phyloP scores from a whole-genome alignment of 1,284 basidiomycete species.

The Vanrija sp. region DNA sequence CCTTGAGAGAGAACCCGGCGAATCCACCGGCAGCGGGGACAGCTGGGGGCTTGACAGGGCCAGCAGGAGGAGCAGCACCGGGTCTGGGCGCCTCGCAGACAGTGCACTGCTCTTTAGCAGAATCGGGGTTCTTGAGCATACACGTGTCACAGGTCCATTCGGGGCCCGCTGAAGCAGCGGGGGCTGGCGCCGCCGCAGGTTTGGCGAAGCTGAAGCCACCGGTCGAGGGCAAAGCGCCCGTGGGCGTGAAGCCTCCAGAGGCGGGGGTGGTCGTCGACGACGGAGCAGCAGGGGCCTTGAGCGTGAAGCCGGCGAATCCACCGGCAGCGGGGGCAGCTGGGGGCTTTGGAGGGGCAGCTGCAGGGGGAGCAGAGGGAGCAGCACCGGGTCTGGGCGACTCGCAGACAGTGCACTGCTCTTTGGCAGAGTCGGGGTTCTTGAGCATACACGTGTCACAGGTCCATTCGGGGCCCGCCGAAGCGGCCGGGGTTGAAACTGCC shows the following conservation, averaged over 20 bases:
- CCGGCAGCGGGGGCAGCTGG: not conserved
- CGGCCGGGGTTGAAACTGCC: not conserved
- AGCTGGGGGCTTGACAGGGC: not conserved
- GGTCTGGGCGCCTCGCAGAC: conserved; percentile 54
- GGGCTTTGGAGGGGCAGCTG: not conserved
- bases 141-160: conserved; percentile 55
- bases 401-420: conserved; percentile 56
- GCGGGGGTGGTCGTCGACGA: not conserved
- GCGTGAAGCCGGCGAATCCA: not conserved
- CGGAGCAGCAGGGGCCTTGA: not conserved
- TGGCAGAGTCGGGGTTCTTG: conserved; percentile 52
- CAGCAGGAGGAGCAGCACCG: conserved; percentile 10
- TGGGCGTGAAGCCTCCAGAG: no score
- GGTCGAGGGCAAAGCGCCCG: not conserved
- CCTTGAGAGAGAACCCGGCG: not conserved
- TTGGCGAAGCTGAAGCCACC: conserved; percentile 9
- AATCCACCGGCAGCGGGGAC: conserved; percentile 1
- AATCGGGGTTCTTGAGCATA: conserved; percentile 52
- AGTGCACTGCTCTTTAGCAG: conserved; percentile 53
- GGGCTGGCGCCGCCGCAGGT: not conserved
- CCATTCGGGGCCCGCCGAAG: conserved; percentile 44
- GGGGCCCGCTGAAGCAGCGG: conserved; percentile 6
- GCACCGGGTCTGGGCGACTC: conserved; percentile 49
- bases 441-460: conserved; percentile 54
- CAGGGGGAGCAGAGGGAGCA: not conserved